These are phyloP conservation scores for Venturia effusa DNA, from an alignment of 2,329 filamentous ascomycete species.

Conservation along the genomic window DNA sequence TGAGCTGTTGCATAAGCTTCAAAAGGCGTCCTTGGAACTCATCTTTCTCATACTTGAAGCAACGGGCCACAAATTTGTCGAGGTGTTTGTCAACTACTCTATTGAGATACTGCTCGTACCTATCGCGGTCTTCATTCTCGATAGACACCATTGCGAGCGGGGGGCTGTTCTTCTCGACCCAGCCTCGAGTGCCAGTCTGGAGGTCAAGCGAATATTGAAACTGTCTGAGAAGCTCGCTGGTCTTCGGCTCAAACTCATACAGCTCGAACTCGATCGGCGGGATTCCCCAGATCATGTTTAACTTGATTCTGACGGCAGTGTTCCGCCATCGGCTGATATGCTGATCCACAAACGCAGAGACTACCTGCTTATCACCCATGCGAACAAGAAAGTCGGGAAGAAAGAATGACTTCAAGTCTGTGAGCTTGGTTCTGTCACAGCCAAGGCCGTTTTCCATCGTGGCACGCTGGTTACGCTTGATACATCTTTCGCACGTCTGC, in stretches of 20 bases:
- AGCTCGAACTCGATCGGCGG: slow-evolving; percentile 34
- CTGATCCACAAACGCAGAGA: slow-evolving; percentile 28
- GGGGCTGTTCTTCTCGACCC: slow-evolving; percentile 30
- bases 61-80: slow-evolving; percentile 14
- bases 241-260: slow-evolving; percentile 35
- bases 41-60: slow-evolving; percentile 34
- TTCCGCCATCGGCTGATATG: slow-evolving; percentile 28
- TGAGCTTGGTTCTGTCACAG: slow-evolving; percentile 35
- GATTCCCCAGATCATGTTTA: slow-evolving; percentile 33
- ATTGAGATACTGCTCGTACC: slow-evolving; percentile 32
- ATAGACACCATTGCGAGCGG: slow-evolving; percentile 36
- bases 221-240: slow-evolving; percentile 28
- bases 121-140: slow-evolving; percentile 31
- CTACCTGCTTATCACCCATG: slow-evolving; percentile 32
- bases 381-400: slow-evolving; percentile 26
- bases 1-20: slow-evolving; percentile 28
- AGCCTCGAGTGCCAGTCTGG: slow-evolving; percentile 21
- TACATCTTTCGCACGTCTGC: slow-evolving; percentile 27
- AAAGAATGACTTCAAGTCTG: slow-evolving; percentile 33
- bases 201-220: slow-evolving; percentile 32
- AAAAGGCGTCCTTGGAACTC: slow-evolving; percentile 34
- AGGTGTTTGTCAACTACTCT: slow-evolving; percentile 10
- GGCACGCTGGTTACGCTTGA: slow-evolving; percentile 27
- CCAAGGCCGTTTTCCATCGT: slow-evolving; percentile 30
- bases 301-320: slow-evolving; percentile 28